Evolutionary conservation across 768 basidiomycete genomes (phyloP).

Genomic region (Dendrothele bispora): DNA sequence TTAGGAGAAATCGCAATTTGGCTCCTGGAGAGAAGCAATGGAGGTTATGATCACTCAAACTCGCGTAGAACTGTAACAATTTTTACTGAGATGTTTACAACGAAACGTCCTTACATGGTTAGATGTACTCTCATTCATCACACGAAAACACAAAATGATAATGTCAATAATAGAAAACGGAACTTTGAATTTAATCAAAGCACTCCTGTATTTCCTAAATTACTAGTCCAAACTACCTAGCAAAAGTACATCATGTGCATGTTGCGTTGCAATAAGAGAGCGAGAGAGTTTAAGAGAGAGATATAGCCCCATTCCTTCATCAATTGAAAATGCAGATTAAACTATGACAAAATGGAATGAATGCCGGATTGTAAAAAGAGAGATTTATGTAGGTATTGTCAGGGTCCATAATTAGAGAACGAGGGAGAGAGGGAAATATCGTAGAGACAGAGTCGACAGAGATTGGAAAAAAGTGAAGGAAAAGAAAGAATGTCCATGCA

Average conservation of each 20-base stretch:
- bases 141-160: no score
- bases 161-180: no score
- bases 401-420: neutral
- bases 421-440: neutral
- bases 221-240: no score
- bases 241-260: no score
- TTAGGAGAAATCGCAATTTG: neutral
- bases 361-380: neutral
- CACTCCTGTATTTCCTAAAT: no score
- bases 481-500: neutral
- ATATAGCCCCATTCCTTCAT: neutral
- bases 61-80: no score
- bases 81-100: no score
- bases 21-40: conserved; percentile 1
- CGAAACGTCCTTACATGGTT: no score
- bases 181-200: no score
- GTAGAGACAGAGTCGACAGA: neutral
- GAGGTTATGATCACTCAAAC: conserved; percentile 1
- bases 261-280: neutral
- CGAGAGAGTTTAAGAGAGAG: neutral
- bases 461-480: no score
- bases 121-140: no score
- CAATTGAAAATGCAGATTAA: neutral
- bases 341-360: neutral
- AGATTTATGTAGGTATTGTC: neutral